Evolutionary conservation across 2,329 filamentous ascomycete genomes (phyloP).

Genomic region (Penicillium sp.): DNA sequence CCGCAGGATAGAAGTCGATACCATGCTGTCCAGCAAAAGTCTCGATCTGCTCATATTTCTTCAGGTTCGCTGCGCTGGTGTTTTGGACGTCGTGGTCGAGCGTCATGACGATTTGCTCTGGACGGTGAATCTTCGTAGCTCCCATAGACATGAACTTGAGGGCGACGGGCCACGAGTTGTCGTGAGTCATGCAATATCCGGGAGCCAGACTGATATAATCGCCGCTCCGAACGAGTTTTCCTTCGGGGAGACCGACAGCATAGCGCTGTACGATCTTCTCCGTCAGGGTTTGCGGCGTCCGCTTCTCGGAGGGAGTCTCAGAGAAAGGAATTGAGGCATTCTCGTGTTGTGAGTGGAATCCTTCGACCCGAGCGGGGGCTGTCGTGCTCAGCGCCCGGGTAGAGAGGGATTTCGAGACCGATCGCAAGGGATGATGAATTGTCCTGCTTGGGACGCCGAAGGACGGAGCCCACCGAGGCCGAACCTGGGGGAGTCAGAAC

Average conservation of each 20-base stretch:
- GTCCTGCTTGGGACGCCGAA: background rate
- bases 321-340: background rate
- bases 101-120: constrained; percentile 74
- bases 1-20: constrained; percentile 73
- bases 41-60: constrained; percentile 79
- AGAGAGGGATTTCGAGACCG: background rate
- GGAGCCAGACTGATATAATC: constrained; percentile 80
- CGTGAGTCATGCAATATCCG: constrained; percentile 78
- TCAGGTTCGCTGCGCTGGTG: constrained; percentile 70
- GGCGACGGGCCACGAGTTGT: constrained; percentile 75
- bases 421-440: constrained; percentile 2
- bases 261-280: constrained; percentile 90
- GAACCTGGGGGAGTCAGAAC: background rate
- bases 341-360: background rate
- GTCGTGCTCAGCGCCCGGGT: constrained; percentile 1
- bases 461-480: background rate
- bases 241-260: constrained; percentile 69
- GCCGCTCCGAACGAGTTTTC: constrained; percentile 72
- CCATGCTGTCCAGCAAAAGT: constrained; percentile 77
- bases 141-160: constrained; percentile 81
- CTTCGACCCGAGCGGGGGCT: background rate
- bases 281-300: constrained; percentile 70
- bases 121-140: constrained; percentile 68
- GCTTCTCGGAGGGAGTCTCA: background rate
- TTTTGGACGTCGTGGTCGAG: constrained; percentile 90